phyloP scores from a whole-genome alignment of 2,329 filamentous ascomycete species.

The Cyclaneusma minus region DNA sequence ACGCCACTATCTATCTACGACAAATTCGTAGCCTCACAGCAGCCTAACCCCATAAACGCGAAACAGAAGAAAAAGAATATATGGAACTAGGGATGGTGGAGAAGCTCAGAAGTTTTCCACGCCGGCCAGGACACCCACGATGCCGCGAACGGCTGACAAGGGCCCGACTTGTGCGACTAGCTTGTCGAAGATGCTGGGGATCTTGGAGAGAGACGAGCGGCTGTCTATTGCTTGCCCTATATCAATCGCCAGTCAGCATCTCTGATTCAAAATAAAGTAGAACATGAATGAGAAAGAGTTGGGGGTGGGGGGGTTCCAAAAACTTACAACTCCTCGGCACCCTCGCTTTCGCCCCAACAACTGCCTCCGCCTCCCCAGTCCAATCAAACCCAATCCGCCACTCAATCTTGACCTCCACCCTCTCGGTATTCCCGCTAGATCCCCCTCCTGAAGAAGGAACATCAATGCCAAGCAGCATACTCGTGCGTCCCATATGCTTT shows the following conservation, averaged over 20 bases:
- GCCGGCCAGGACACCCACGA: too few relatives aligned
- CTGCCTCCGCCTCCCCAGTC: slow-evolving; percentile 54
- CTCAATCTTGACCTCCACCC: slow-evolving; percentile 27
- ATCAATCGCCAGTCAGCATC: background rate
- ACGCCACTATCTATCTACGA: too few relatives aligned
- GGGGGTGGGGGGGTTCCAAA: background rate
- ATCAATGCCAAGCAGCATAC: slow-evolving; percentile 21
- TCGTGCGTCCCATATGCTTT: slow-evolving; percentile 35
- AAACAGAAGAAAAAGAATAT: too few relatives aligned
- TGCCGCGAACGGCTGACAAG: slow-evolving; percentile 40
- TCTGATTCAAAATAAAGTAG: too few relatives aligned
- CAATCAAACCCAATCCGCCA: slow-evolving; percentile 57
- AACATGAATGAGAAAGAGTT: slow-evolving; percentile 1
- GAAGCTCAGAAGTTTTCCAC: too few relatives aligned
- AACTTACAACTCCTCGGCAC: slow-evolving; percentile 49
- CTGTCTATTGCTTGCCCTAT: slow-evolving; percentile 47
- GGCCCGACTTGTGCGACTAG: slow-evolving; percentile 39
- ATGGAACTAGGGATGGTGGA: too few relatives aligned
- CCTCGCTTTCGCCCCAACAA: slow-evolving; percentile 35
- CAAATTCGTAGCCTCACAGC: too few relatives aligned
- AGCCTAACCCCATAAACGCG: too few relatives aligned
- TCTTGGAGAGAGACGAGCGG: slow-evolving; percentile 35
- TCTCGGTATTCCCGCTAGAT: too few relatives aligned
- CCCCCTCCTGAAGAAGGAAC: too few relatives aligned
- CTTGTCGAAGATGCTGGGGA: slow-evolving; percentile 44